These are phyloP conservation scores for Asterophora lycoperdoides DNA, from an alignment of 768 basidiomycete species.

Conservation along the genomic window DNA sequence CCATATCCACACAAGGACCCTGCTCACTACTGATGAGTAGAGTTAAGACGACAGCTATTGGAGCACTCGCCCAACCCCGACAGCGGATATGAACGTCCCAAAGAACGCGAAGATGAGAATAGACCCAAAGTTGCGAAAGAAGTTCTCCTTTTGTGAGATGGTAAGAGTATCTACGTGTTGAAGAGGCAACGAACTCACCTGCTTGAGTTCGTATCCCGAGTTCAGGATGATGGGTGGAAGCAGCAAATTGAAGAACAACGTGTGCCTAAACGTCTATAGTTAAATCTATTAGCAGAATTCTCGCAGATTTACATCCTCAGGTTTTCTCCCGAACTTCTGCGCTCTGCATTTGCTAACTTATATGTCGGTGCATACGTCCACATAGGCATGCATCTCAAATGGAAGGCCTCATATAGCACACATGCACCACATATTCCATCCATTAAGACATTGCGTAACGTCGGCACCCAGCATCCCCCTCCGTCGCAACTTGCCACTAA, in stretches of 20 bases:
- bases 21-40: slow-evolving; percentile 52
- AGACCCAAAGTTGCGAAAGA: slow-evolving; percentile 97
- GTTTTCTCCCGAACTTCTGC: too few species aligned
- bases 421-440: too few species aligned
- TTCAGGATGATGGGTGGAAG: slow-evolving; percentile 97
- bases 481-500: neutral
- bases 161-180: slow-evolving; percentile 1
- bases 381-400: too few species aligned
- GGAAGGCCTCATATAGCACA: too few species aligned
- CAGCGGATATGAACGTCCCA: slow-evolving; percentile 94
- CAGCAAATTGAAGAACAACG: slow-evolving; percentile 96
- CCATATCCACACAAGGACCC: slow-evolving; percentile 91
- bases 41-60: neutral
- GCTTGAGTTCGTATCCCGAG: slow-evolving; percentile 96
- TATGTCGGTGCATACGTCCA: too few species aligned
- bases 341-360: too few species aligned
- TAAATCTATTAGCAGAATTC: neutral
- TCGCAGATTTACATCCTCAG: too few species aligned
- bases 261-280: slow-evolving; percentile 87
- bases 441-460: neutral
- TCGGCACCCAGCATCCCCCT: neutral
- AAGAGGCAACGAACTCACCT: slow-evolving; percentile 46
- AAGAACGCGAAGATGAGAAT: slow-evolving; percentile 92
- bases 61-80: slow-evolving; percentile 87
- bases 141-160: slow-evolving; percentile 72